Evolutionary conservation across 768 basidiomycete species (phyloP).

Genomic region (Hemileccinum impolitum): DNA sequence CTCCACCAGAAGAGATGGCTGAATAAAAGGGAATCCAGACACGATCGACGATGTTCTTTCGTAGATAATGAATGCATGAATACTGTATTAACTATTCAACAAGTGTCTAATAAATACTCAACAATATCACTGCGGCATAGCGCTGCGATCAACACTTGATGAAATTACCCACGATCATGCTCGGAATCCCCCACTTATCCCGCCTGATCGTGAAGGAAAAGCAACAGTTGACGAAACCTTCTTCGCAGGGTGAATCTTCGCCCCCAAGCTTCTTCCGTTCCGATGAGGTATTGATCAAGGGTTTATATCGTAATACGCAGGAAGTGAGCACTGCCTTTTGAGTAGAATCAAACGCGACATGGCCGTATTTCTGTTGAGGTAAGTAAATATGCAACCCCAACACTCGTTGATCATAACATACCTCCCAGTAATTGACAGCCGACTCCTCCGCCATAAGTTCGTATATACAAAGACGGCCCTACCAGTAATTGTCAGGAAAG

Average conservation of each 20-base stretch:
- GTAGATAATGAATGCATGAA: slow-evolving; percentile 5
- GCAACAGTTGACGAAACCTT: slow-evolving; percentile 80
- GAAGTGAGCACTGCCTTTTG: slow-evolving; percentile 94
- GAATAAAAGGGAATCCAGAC: slow-evolving; percentile 7
- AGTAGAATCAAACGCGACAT: slow-evolving; percentile 86
- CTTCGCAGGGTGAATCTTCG: slow-evolving; percentile 45
- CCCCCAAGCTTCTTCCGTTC: slow-evolving; percentile 30
- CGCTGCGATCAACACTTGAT: slow-evolving; percentile 52
- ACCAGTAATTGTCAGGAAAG: slow-evolving; percentile 2
- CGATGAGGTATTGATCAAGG: slow-evolving; percentile 44
- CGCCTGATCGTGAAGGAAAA: slow-evolving; percentile 88
- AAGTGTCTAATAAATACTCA: slow-evolving; percentile 5
- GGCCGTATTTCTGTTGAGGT: slow-evolving; percentile 80
- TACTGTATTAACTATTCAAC: slow-evolving; percentile 10
- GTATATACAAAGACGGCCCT: slow-evolving; percentile 93
- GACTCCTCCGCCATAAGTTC: slow-evolving; percentile 98
- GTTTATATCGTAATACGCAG: slow-evolving; percentile 82
- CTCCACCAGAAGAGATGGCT: slow-evolving; percentile 57
- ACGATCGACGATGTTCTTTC: neutral
- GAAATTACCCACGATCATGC: slow-evolving; percentile 89
- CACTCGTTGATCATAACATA: slow-evolving; percentile 26
- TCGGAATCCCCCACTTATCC: slow-evolving; percentile 84
- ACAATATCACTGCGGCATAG: neutral
- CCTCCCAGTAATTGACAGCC: slow-evolving; percentile 98
- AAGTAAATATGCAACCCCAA: neutral